These are phyloP conservation scores for Balamuthia mandrillaris DNA, from an alignment of 208 protist species.

Conservation along the genomic window DNA sequence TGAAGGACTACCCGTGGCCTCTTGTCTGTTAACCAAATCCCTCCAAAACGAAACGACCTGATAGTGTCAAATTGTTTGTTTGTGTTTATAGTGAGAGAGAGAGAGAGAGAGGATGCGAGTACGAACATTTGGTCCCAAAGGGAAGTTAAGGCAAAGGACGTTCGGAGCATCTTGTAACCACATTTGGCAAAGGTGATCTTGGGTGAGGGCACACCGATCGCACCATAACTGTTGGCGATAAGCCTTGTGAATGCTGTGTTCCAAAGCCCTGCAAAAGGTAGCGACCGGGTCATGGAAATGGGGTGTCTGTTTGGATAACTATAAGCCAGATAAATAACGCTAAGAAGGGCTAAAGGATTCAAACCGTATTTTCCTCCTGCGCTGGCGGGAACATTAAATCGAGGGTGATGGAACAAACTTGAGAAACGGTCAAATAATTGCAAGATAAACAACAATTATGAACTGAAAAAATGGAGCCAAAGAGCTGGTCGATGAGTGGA, in stretches of 20 bases:
- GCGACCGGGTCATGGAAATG: not conserved
- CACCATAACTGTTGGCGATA: constrained; percentile 51
- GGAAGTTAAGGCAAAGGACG: constrained; percentile 45
- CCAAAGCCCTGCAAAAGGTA: constrained; percentile 40
- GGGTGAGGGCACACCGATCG: constrained; percentile 42
- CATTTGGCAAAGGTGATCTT: constrained; percentile 24
- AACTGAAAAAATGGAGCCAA: constrained; percentile 41
- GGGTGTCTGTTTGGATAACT: not conserved
- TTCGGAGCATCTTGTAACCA: constrained; percentile 36
- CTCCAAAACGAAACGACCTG: too few species aligned
- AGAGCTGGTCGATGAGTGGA: constrained; percentile 46
- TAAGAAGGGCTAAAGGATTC: not conserved
- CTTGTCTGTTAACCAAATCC: too few species aligned
- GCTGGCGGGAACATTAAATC: not conserved
- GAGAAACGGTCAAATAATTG: constrained; percentile 6
- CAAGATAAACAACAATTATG: constrained; percentile 47
- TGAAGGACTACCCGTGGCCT: too few species aligned
- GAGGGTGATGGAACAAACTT: not conserved
- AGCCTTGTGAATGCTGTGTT: constrained; percentile 33
- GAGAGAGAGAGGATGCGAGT: not conserved
- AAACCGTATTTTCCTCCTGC: too few species aligned
- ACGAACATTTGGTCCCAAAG: not conserved
- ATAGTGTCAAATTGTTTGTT: not conserved
- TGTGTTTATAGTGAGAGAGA: not conserved
- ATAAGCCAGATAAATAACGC: not conserved